phyloP scores from a whole-genome alignment of 176 grass and related monocot species.

The Triticum turgidum region DNA sequence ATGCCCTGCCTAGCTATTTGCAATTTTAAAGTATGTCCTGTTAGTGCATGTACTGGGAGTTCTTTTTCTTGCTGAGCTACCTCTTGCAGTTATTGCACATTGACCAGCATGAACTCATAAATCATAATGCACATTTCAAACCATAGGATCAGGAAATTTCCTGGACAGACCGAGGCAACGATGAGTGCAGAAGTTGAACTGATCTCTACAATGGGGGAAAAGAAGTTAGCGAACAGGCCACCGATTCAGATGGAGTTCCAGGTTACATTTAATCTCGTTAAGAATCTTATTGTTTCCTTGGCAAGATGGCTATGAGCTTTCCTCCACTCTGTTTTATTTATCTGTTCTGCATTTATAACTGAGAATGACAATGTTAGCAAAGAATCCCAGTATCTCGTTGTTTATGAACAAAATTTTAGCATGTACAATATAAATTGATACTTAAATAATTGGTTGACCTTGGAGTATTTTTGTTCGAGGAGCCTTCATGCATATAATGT shows the following conservation, averaged over 20 bases:
- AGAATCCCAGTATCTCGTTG: background rate
- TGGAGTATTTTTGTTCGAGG: background rate
- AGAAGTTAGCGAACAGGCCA: slow-evolving; percentile 90
- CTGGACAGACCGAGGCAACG: slow-evolving; percentile 97
- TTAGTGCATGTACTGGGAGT: background rate
- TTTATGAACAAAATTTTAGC: background rate
- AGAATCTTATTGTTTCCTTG: background rate
- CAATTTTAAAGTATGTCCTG: background rate
- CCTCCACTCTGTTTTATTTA: background rate
- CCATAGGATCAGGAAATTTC: slow-evolving; percentile 97
- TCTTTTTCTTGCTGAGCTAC: background rate
- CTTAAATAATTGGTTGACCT: background rate
- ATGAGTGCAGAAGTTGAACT: slow-evolving; percentile 98
- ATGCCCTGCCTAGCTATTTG: background rate
- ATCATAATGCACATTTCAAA: slow-evolving; percentile 26
- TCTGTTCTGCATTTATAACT: slow-evolving; percentile 15
- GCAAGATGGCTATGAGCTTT: background rate
- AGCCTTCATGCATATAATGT: slow-evolving; percentile 15
- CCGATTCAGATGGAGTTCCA: slow-evolving; percentile 99
- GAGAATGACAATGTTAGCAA: background rate
- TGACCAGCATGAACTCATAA: slow-evolving; percentile 26
- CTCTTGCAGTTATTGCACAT: slow-evolving; percentile 7
- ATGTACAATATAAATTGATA: background rate
- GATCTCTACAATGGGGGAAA: slow-evolving; percentile 98
- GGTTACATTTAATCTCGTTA: slow-evolving; percentile 44